Conservation (phyloP, 306 rosid species). For the Malus sieversii region DNA sequence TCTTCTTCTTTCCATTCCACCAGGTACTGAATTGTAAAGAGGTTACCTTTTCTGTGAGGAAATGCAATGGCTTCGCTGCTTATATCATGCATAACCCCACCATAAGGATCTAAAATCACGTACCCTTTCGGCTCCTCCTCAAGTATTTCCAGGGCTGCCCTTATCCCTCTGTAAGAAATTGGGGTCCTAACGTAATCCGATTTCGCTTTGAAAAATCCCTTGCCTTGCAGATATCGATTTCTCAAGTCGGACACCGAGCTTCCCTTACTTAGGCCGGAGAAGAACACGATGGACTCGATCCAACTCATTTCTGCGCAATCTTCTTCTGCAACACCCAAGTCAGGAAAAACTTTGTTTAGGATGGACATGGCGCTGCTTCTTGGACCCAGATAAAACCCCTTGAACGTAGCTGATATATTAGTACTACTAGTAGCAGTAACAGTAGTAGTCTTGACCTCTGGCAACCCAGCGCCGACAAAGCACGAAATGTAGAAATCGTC, state of each 20-base stretch:
- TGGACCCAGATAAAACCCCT: conserved; percentile 48
- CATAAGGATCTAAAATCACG: conserved; percentile 57
- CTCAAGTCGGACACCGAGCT: conserved; percentile 38
- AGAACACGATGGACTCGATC: conserved; percentile 62
- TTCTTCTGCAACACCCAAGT: conserved; percentile 33
- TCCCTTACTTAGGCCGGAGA: conserved; percentile 44
- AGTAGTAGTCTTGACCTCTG: conserved; percentile 29
- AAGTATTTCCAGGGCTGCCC: conserved; percentile 31
- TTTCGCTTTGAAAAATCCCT: conserved; percentile 63
- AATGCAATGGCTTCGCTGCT: conserved; percentile 61
- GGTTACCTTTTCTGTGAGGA: conserved; percentile 66
- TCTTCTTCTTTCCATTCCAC: conserved; percentile 51
- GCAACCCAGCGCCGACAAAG: conserved; percentile 56
- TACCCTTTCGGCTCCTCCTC: conserved; percentile 57
- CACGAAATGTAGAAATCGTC: conserved; percentile 54
- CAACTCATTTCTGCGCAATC: conserved; percentile 68
- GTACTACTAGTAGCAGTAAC: neutral
- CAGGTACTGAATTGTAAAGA: conserved; percentile 59
- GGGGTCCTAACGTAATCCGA: conserved; percentile 46
- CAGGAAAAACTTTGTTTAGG: conserved; percentile 38
- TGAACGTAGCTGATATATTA: conserved; percentile 44
- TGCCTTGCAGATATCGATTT: conserved; percentile 36
- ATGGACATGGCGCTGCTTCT: conserved; percentile 21
- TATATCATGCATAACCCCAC: conserved; percentile 40
- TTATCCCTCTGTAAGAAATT: conserved; percentile 40